Evolutionary conservation across 2,329 filamentous ascomycete species (phyloP).

Genomic region (Venturia asperata): DNA sequence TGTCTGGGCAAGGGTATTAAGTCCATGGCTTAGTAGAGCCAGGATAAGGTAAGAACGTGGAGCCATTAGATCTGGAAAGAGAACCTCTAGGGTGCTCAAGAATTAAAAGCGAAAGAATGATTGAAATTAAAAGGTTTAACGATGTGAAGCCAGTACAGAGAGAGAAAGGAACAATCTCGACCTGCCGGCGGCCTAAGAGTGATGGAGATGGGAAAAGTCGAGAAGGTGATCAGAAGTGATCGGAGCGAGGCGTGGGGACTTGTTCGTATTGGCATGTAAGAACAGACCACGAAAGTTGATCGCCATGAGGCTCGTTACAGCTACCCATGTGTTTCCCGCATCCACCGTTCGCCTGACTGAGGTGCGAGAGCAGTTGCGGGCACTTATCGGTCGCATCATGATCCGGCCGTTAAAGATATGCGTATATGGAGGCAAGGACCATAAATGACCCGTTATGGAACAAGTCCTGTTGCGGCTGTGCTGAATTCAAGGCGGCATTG

Average conservation of each 20-base stretch:
- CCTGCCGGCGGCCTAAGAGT: conserved; percentile 13
- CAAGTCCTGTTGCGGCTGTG: background rate
- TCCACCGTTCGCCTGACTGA: background rate
- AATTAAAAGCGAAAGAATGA: background rate
- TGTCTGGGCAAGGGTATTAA: conserved; percentile 26
- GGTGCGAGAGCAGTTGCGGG: background rate
- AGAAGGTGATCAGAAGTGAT: background rate
- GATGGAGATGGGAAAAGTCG: background rate
- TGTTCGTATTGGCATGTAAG: conserved; percentile 15
- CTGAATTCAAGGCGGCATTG: background rate
- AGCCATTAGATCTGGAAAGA: conserved; percentile 11
- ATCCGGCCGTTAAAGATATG: background rate
- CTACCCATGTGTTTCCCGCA: background rate
- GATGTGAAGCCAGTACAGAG: conserved; percentile 11
- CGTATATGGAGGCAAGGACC: background rate
- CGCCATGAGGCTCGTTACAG: background rate
- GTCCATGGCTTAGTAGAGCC: conserved; percentile 14
- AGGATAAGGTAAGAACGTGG: conserved; percentile 11
- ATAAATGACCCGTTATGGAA: background rate
- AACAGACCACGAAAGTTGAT: background rate
- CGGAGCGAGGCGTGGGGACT: background rate
- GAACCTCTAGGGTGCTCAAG: conserved; percentile 5
- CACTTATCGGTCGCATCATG: background rate
- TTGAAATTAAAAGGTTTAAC: background rate
- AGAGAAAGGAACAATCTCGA: conserved; percentile 11